Evolutionary conservation across 768 basidiomycete species (phyloP).

Genomic region (Gymnopilus dilepis): DNA sequence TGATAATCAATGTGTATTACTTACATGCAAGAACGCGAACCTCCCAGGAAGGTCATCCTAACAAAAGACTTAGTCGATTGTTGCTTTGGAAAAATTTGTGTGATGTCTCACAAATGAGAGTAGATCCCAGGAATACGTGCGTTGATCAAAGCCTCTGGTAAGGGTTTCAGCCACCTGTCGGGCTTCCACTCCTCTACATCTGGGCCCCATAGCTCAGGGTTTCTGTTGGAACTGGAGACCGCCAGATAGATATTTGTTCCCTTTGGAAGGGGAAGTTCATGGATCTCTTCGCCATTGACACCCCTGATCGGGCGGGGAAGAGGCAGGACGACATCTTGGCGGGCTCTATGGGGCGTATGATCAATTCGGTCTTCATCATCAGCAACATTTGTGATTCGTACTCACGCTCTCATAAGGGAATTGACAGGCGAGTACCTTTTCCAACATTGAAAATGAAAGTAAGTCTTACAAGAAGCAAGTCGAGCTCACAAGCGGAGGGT

Average conservation of each 20-base stretch:
- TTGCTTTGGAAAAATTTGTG: neutral
- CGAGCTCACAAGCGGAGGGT: constrained; percentile 40
- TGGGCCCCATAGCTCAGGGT: constrained; percentile 42
- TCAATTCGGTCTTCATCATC: too few species aligned
- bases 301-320: constrained; percentile 40
- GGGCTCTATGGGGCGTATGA: neutral
- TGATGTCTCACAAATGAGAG: constrained; percentile 19
- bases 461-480: neutral
- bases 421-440: constrained; percentile 36
- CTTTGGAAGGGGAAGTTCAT: constrained; percentile 44
- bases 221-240: constrained; percentile 38
- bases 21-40: constrained; percentile 29
- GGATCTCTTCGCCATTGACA: constrained; percentile 39
- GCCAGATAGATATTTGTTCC: constrained; percentile 47
- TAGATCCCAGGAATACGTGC: constrained; percentile 24
- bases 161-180: constrained; percentile 27
- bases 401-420: constrained; percentile 23
- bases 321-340: neutral
- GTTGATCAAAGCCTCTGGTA: constrained; percentile 20
- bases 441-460: constrained; percentile 19
- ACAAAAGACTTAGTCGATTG: neutral
- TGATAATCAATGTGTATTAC: neutral
- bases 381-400: constrained; percentile 6
- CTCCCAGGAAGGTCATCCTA: constrained; percentile 32
- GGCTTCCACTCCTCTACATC: constrained; percentile 28